Percentiles rank a stretch among this genome's conserved stretches.
Evolutionary conservation across 257 asterid genomes (phyloP).

Genomic region (Solanum virginianum): DNA sequence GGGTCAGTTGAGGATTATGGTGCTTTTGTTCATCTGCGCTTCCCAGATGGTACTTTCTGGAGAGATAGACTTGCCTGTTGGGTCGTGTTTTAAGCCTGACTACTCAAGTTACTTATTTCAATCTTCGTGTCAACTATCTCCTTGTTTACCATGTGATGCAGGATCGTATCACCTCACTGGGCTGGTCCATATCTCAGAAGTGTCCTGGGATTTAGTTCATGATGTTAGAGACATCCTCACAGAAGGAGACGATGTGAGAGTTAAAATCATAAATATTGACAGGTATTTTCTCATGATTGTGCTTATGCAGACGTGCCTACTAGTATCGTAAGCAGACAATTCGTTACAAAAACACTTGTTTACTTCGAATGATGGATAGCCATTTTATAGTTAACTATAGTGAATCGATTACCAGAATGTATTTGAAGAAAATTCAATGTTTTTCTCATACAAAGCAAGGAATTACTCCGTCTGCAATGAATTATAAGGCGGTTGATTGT

Average conservation of each 20-base stretch:
- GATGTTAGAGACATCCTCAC: constrained; percentile 69
- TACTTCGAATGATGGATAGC: too few relatives aligned
- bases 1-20: constrained; percentile 92
- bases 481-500: neutral
- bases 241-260: constrained; percentile 76
- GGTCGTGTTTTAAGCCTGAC: neutral
- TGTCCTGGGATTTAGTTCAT: constrained; percentile 95
- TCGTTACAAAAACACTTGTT: neutral
- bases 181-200: constrained; percentile 89
- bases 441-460: neutral
- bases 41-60: constrained; percentile 63
- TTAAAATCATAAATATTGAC: constrained; percentile 56
- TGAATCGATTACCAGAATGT: neutral
- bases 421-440: neutral
- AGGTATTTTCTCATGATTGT: constrained; percentile 36
- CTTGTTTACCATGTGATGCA: constrained; percentile 13
- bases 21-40: constrained; percentile 77
- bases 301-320: neutral
- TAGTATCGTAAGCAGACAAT: neutral
- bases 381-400: neutral
- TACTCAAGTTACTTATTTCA: neutral
- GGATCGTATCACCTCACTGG: constrained; percentile 79
- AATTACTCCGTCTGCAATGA: neutral
- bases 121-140: neutral
- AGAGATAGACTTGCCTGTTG: neutral